Base-by-base conservation (phyloP, 805 yeast genomes). In the Saccharomycopsis microspora region DNA sequence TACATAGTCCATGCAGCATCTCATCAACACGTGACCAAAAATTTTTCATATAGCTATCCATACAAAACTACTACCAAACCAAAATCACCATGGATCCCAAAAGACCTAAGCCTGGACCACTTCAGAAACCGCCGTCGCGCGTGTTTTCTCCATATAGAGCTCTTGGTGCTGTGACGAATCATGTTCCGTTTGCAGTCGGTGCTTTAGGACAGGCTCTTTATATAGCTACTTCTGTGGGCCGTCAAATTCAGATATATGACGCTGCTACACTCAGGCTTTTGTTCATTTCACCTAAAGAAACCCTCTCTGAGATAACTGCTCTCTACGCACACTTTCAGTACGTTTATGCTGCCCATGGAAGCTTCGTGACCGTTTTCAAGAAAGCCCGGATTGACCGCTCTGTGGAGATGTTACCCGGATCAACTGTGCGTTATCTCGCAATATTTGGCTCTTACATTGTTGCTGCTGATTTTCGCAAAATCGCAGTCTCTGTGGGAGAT, bases 121-220 rank as follows among this genome's bases (percentile, higher is more conserved):
- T 9, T 3, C 41, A 11, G 41, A 27, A n/a, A 3, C 41, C 42
- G 1, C 40, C 45, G 5, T 80, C 87, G 1, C 77, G 70, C 60
- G 76, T 88, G 33, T 88, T 85, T 63, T 75, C 94, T 27, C 96
- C 96, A 0, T 88, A 85, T 61, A 70, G 96, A 65, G 84, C 70
- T n/a, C 68, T 93, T 30, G 98, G 98, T 4, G 80, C 86, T 59
- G 95, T 94, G n/a, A 74, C 96, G 32, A 86, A 86, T 60, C 81
- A 76, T 36, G 70, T 74, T 1, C 97, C 97, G 3, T 86, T 89
- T 60, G 85, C 96, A 5, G 70, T 87, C 27, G 94, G 97, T 31
- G 79, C 90, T 1, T 71, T 90, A 50, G 98, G 98, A 45, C 74
- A 85, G 10, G 79, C 95, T 1, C 89, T 84, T 58, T 84, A 89